phyloP scores from a whole-genome alignment of 495 filamentous ascomycete species.

The Apiosordaria backusii region DNA sequence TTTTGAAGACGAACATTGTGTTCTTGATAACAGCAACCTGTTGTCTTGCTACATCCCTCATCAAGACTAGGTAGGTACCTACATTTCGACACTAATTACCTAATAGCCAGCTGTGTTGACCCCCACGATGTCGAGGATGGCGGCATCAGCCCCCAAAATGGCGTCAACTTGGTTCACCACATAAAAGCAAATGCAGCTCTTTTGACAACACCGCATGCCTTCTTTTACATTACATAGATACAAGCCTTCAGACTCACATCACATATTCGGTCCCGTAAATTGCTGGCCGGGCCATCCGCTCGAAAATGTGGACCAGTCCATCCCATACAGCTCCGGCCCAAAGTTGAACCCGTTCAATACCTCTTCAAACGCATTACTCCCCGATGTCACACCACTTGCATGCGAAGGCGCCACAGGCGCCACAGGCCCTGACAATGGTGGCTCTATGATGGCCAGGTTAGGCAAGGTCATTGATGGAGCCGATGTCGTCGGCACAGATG shows the following conservation, averaged over 20 bases:
- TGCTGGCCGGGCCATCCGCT: slow-evolving; percentile 13
- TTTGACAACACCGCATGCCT: neutral
- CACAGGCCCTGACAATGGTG: neutral
- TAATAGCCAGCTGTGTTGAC: neutral
- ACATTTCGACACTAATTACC: neutral
- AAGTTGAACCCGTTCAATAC: slow-evolving; percentile 26
- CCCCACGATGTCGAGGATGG: slow-evolving; percentile 24
- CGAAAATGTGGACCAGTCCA: slow-evolving; percentile 25
- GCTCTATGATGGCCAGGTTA: slow-evolving; percentile 6
- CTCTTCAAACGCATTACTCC: slow-evolving; percentile 33
- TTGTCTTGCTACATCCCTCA: too few species aligned
- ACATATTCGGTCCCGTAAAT: neutral
- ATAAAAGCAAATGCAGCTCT: slow-evolving; percentile 4
- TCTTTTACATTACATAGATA: neutral
- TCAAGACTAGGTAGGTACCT: too few species aligned
- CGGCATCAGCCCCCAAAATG: slow-evolving; percentile 21
- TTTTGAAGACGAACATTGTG: too few species aligned
- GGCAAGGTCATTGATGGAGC: slow-evolving; percentile 6
- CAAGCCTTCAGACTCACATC: neutral
- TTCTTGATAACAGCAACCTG: too few species aligned
- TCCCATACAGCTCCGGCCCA: slow-evolving; percentile 24
- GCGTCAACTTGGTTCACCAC: neutral
- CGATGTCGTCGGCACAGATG: neutral
- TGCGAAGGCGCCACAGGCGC: slow-evolving; percentile 23
- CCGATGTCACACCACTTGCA: slow-evolving; percentile 24